Evolutionary conservation across 352 stramenopile genomes (phyloP).

Genomic region (Phytophthora rubi): DNA sequence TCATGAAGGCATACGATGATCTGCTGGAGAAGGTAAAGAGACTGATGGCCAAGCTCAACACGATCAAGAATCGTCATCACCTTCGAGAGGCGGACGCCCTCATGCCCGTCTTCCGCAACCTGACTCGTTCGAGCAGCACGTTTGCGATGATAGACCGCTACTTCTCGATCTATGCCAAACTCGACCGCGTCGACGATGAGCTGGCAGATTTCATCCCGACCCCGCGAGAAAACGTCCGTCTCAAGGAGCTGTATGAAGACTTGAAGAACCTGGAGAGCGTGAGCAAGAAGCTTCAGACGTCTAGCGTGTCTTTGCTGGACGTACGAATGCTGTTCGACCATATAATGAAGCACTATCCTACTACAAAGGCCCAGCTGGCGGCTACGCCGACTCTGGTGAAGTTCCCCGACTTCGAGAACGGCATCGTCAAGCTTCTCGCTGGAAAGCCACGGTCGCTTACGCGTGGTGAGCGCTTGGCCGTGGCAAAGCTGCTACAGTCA

Average conservation of each 20-base stretch:
- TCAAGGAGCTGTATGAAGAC: constrained; percentile 17
- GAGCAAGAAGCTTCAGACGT: constrained; percentile 16
- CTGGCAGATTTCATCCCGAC: too few species aligned
- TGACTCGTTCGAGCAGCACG: constrained; percentile 31
- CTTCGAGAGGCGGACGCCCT: not conserved
- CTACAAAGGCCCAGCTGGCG: not conserved
- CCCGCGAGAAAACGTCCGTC: not conserved
- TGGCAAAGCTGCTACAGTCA: not conserved
- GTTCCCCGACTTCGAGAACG: constrained; percentile 5
- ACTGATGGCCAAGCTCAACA: constrained; percentile 10
- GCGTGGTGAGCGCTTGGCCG: not conserved
- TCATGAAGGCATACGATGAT: not conserved
- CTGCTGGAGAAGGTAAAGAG: not conserved
- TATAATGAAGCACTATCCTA: constrained; percentile 1
- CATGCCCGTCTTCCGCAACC: constrained; percentile 1
- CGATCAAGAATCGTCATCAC: not conserved
- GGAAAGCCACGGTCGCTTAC: not conserved
- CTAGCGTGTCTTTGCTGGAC: not conserved
- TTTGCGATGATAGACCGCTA: too few species aligned
- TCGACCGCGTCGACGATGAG: too few species aligned
- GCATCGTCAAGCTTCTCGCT: not conserved
- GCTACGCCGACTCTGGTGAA: not conserved
- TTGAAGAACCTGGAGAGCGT: constrained; percentile 33
- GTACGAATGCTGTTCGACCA: constrained; percentile 7
- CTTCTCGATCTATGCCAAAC: too few species aligned